Evolutionary conservation across 495 filamentous ascomycete species (phyloP), one percentile per base, ranked within the genome.

Genomic region (Poronia punctata): DNA sequence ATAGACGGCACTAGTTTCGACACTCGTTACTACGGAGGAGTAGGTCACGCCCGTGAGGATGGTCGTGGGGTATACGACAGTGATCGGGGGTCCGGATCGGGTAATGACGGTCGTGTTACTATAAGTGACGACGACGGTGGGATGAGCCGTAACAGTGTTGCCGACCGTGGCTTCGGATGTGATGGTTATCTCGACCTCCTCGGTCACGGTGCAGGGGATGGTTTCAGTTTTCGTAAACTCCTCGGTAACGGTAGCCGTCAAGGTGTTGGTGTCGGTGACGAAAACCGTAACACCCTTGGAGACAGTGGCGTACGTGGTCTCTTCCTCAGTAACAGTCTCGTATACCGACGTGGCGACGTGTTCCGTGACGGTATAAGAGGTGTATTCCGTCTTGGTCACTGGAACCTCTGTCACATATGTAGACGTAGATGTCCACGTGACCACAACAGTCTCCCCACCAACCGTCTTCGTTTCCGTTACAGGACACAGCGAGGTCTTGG

Each of bases 381-480:
- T 49, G 47, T 48, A 40, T 4, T 46, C 43, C 11, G 49, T 50
- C 26, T 50, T 26, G 4, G 57, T 60, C 22, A 35, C 29, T 6
- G 49, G 49, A 17, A 55, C 44, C 25, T 50, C 54, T 0, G 54
- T 57, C 27, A 49, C 49, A 27, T 64, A 43, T 15, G 61, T 64
- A 3, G 59, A 59, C 4, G 62, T 68, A 9, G 65, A 64, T 1
- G 66, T 70, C 58, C 62, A 68, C 24, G 59, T 61, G 20, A 66
- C 56, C 18, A 63, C 56, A 4, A 68, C 58, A 5, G 65, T 64
- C 16, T 52, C 57, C 27, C 66, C 66, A 17, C 40, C 62, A 10
- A 68, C 29, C 2, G 64, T 62, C 50, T 59, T 62, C 35, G 65
- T 68, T 58, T 67, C 64, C n/a, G 59, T 65, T 10, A 67, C 48